Base-by-base conservation (phyloP, 2,329 filamentous ascomycete species). In the Aspergillus aculeatinus region DNA sequence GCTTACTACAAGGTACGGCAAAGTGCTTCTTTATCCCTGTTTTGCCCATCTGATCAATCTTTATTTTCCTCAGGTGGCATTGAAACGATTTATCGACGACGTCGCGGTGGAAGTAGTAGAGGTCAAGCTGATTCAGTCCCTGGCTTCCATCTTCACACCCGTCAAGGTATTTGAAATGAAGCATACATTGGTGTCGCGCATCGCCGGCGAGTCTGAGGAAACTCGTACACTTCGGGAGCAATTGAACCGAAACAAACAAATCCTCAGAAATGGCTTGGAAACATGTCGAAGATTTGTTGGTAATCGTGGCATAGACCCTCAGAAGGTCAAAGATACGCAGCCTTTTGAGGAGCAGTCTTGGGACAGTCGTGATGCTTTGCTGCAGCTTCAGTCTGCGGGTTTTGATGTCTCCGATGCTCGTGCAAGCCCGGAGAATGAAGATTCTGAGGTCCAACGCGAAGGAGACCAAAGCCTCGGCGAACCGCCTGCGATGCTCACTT, bases 1-100 rank as follows among this genome's bases (percentile, higher is more conserved):
- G 77, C 79, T 1, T 82, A 80, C 25, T 61, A 61, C 19, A 59
- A 61, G 42, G 56, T 61, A 39, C 35, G 14, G 12, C 42, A 12
- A n/a, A 48, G 5, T 29, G 2, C 47, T 21, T 16, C 29, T n/a
- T 12, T 44, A n/a, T 4, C 12, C 6, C 16, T 47, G 4, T 35
- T 42, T 14, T n/a, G 19, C 3, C 1, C 25, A 27, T 27, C 19
- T 48, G 33, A 19, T 44, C 14, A 56, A 29, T 27, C n/a, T 19
- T 33, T 58, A 23, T 51, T 47, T 27, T 14, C 29, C 16, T 23
- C n/a, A 61, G 60, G 56, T 59, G 25, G 60, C 60, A 23, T 49
- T 59, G 12, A 56, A 61, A 49, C 29, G 60, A 48, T 61, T 61
- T 29, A 55, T 61, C 12, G 56, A 61, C 44, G 52, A 58, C 16